A percentile compares a stretch with the other conserved stretches of the same genome.
phyloP scores from a whole-genome alignment of 345 rosid species.

The Populus davidiana region DNA sequence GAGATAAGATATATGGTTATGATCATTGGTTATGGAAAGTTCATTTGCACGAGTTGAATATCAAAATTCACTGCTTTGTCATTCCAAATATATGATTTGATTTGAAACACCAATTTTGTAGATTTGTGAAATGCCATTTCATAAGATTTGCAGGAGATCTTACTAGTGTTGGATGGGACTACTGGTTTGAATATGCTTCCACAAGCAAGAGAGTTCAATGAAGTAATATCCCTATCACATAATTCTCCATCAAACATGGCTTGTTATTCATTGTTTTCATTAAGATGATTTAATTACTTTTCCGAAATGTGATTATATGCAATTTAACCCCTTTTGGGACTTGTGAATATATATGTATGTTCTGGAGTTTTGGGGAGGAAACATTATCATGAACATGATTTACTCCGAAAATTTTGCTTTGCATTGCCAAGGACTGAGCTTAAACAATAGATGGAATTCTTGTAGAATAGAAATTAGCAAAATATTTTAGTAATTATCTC shows the following conservation, averaged over 20 bases:
- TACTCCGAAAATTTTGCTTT: not conserved
- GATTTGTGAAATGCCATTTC: conserved; percentile 5
- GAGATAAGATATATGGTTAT: not conserved
- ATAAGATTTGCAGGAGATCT: conserved; percentile 62
- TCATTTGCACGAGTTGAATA: not conserved
- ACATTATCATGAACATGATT: not conserved
- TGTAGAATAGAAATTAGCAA: not conserved
- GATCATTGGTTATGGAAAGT: not conserved
- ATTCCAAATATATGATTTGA: conserved; percentile 3
- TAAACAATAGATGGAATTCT: not conserved
- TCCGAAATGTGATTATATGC: not conserved
- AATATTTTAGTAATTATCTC: not conserved
- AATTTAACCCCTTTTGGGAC: not conserved
- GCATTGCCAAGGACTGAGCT: not conserved
- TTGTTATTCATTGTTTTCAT: not conserved
- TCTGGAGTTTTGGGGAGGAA: not conserved
- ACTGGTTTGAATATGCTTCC: conserved; percentile 99
- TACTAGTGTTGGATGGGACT: conserved; percentile 92
- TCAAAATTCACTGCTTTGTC: not conserved
- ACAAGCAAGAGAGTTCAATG: conserved; percentile 98
- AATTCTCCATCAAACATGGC: conserved; percentile 1
- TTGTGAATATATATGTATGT: not conserved
- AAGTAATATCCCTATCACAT: conserved; percentile 43
- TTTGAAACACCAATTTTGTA: not conserved
- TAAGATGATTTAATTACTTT: not conserved